phyloP scores from a whole-genome alignment of 169 alveolate genomes.

The Plasmodium relictum region DNA sequence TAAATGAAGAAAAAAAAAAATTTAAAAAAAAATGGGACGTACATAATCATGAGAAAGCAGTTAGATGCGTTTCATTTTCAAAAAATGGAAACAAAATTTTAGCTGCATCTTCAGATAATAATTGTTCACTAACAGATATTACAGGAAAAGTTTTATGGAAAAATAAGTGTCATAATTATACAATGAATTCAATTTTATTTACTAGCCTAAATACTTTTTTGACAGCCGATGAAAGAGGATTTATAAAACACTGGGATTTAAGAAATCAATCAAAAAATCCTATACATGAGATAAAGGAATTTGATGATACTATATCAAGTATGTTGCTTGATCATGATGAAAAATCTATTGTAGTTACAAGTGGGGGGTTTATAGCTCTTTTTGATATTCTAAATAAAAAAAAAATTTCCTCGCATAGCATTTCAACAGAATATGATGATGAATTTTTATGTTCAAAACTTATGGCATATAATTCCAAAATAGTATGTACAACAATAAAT shows the following conservation, averaged over 20 bases:
- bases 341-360: conserved; percentile 23
- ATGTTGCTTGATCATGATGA: conserved; percentile 39
- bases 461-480: conserved; percentile 33
- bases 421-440: conserved; percentile 58
- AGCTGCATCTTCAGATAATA: conserved; percentile 63
- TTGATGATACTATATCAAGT: conserved; percentile 65
- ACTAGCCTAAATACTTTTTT: conserved; percentile 46
- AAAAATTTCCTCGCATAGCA: conserved; percentile 32
- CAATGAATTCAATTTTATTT: conserved; percentile 36
- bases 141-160: conserved; percentile 52
- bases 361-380: conserved; percentile 52
- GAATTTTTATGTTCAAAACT: conserved; percentile 43
- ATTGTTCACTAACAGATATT: conserved; percentile 51
- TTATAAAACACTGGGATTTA: conserved; percentile 60
- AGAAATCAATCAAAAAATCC: conserved; percentile 59
- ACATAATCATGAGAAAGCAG: conserved; percentile 41
- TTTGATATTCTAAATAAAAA: conserved; percentile 58
- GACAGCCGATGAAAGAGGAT: conserved; percentile 58
- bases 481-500: conserved; percentile 53
- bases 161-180: conserved; percentile 34
- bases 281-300: conserved; percentile 53
- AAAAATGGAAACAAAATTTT: conserved; percentile 51
- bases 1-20: conserved; percentile 48
- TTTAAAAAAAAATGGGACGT: conserved; percentile 62
- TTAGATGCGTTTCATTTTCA: conserved; percentile 54